phyloP scores from a whole-genome alignment of 164 flowering plant species.

The Magnolia kwangsiensis region DNA sequence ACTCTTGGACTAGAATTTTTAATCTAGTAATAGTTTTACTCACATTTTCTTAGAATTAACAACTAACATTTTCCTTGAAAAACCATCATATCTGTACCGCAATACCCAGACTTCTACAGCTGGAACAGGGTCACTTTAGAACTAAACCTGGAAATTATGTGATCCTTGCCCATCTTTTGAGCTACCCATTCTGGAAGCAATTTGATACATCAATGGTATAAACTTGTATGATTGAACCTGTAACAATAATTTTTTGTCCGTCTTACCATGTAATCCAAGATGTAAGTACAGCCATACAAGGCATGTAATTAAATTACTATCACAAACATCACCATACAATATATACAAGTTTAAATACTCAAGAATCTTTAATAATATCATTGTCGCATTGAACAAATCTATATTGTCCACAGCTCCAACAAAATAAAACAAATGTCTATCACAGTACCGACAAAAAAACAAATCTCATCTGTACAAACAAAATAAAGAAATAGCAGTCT shows the following conservation, averaged over 20 bases:
- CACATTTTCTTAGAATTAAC: not conserved
- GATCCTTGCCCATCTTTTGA: conserved; percentile 65
- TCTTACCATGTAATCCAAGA: not conserved
- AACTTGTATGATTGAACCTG: conserved; percentile 97
- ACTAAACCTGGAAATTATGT: conserved; percentile 65
- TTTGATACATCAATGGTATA: conserved; percentile 86
- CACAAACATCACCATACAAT: not conserved
- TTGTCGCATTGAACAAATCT: not conserved
- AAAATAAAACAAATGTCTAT: no score
- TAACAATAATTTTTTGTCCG: not conserved
- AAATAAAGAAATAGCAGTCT: no score
- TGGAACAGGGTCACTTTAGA: conserved; percentile 42
- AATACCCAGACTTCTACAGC: conserved; percentile 53
- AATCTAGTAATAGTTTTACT: no score
- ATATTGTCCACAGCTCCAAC: no score
- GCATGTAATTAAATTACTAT: not conserved
- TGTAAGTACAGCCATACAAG: not conserved
- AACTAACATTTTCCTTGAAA: not conserved
- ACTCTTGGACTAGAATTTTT: no score
- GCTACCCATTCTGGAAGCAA: conserved; percentile 93
- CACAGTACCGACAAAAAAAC: no score
- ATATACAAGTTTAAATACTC: no score
- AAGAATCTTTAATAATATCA: not conserved
- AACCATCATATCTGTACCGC: not conserved
- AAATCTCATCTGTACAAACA: no score